phyloP scores from a whole-genome alignment of 305 asterid species.

The Andrographis paniculata region DNA sequence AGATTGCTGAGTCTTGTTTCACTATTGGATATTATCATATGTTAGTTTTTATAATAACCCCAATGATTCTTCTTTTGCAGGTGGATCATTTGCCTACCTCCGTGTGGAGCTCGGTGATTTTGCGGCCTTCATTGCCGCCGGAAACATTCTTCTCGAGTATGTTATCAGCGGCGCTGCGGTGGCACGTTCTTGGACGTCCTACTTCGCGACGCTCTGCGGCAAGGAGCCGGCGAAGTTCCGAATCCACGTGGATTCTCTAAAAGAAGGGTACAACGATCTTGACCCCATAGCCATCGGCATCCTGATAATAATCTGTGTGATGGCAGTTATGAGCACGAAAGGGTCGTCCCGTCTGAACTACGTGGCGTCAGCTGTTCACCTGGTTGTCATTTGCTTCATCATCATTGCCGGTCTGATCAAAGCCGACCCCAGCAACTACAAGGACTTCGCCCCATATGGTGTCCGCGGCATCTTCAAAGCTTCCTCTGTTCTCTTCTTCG shows the following conservation, averaged over 20 bases:
- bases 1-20: too few relatives aligned
- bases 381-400: constrained; percentile 54
- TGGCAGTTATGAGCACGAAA: constrained; percentile 63
- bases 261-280: constrained; percentile 41
- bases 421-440: constrained; percentile 48
- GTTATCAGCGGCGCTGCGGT: constrained; percentile 74
- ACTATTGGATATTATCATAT: too few relatives aligned
- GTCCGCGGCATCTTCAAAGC: constrained; percentile 63
- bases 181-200: constrained; percentile 90
- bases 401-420: constrained; percentile 50
- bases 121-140: constrained; percentile 77
- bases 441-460: constrained; percentile 39
- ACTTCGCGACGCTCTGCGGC: constrained; percentile 68
- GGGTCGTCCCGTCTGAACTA: constrained; percentile 75
- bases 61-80: too few relatives aligned
- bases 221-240: constrained; percentile 47
- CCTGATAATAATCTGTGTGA: constrained; percentile 31
- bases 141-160: constrained; percentile 83
- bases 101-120: constrained; percentile 85
- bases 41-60: too few relatives aligned
- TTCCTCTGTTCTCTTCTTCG: constrained; percentile 73
- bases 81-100: constrained; percentile 82
- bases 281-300: constrained; percentile 80
- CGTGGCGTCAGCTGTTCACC: constrained; percentile 57
- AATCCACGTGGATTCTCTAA: constrained; percentile 30